Base-by-base conservation (phyloP, 2,329 filamentous ascomycete species). In the Drechslerella stenobrocha region DNA sequence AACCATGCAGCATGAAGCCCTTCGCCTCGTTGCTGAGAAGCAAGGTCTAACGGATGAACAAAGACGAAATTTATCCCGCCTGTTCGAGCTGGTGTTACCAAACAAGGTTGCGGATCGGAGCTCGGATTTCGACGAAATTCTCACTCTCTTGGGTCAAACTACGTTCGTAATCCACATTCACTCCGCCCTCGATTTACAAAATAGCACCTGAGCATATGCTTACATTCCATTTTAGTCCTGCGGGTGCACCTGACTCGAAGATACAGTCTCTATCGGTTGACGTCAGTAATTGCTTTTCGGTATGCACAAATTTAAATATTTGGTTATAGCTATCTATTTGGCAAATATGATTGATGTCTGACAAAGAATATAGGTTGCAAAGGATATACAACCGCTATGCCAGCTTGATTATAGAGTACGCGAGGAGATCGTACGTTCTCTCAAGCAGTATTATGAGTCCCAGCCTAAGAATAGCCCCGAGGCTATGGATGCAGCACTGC, bases 401-500 rank as follows among this genome's bases (percentile, higher is more conserved):
- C 37, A 42, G 15, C 7, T 18, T 18, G 37, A 42, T 18, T 42
- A 42, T 18, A 42, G 37, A 42, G 37, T 42, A 3, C 37, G 37
- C 13, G 37, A 42, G 15, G 37, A 42, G 22, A 7, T 42, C 15
- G 37, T 42, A 7, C 4, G 15, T 20, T n/a, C 15, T 13, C 3
- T 42, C n/a, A 42, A 42, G 9, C n/a, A 42, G 15, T 42, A 20
- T 18, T 20, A 42, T 18, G 15, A 42, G 18, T 18, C 7, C 15
- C 13, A 42, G 6, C 37, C 37, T 5, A 18, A 42, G 18, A 42
- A 42, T 18, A 42, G 37, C 15, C 37, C 15, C 8, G 37, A 42
- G 22, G 37, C 37, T 18, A 42, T 20, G 37, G 37, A 42, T 18
- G 37, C 37, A 42, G 37, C 37, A 18, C 22, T 42, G 7, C n/a